Evolutionary conservation across 305 asterid species (phyloP).

Genomic region (Ruellia speciosa): DNA sequence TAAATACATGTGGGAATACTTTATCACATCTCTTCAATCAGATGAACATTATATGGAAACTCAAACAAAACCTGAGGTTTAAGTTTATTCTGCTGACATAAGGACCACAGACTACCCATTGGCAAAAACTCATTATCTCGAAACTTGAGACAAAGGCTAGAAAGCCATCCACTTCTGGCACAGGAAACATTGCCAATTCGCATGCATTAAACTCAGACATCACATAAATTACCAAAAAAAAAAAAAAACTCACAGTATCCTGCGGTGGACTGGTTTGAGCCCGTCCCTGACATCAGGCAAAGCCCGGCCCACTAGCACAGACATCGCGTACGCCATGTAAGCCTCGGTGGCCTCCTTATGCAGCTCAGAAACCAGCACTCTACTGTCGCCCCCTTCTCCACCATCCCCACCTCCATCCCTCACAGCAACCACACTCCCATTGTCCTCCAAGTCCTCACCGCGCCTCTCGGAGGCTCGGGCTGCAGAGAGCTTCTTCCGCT

Average conservation of each 20-base stretch:
- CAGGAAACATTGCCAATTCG: too few species aligned
- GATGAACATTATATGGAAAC: conserved; percentile 1
- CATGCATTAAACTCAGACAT: background rate
- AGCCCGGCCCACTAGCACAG: conserved; percentile 88
- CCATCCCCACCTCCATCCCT: conserved; percentile 34
- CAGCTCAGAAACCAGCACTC: conserved; percentile 56
- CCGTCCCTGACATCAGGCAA: conserved; percentile 92
- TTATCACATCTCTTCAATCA: conserved; percentile 2
- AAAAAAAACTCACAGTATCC: conserved; percentile 61
- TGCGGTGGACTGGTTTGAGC: conserved; percentile 90
- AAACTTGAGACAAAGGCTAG: too few species aligned
- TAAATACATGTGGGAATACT: background rate
- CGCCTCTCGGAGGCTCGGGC: conserved; percentile 42
- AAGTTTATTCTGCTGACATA: background rate
- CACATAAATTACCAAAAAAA: background rate
- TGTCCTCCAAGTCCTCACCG: conserved; percentile 46
- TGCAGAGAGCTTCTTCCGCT: conserved; percentile 26
- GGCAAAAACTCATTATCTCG: too few species aligned
- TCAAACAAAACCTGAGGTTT: background rate
- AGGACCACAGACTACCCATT: background rate
- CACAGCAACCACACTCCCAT: conserved; percentile 39
- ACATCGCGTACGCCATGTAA: conserved; percentile 89
- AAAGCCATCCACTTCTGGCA: too few species aligned
- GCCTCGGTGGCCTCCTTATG: conserved; percentile 98
- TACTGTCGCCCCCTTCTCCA: conserved; percentile 51